These are phyloP conservation scores for Acacia concinna DNA, from an alignment of 331 rosid species.

Conservation along the genomic window DNA sequence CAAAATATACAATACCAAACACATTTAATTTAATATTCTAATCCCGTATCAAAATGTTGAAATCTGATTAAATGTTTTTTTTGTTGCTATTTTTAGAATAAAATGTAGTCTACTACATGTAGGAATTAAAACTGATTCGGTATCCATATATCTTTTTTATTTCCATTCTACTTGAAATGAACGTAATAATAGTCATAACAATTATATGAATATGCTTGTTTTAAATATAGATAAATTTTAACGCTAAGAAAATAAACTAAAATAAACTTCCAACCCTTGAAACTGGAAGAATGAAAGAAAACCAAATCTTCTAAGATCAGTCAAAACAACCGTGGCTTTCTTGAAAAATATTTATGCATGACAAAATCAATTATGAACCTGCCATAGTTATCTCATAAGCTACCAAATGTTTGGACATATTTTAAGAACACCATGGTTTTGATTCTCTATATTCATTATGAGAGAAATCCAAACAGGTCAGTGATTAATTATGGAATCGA, in stretches of 20 bases:
- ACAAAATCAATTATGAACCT: too few species aligned
- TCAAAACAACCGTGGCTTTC: too few species aligned
- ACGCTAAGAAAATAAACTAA: neutral
- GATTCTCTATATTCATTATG: too few species aligned
- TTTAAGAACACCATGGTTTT: too few species aligned
- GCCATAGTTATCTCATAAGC: too few species aligned
- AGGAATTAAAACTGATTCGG: neutral
- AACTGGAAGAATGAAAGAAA: neutral
- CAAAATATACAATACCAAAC: neutral
- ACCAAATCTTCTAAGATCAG: too few species aligned
- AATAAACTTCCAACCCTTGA: neutral
- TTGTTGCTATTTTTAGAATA: neutral
- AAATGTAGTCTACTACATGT: neutral
- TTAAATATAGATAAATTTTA: too few species aligned
- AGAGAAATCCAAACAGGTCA: too few species aligned
- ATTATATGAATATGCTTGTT: too few species aligned
- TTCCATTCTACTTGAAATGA: neutral
- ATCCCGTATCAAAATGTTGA: neutral
- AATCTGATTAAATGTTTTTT: neutral
- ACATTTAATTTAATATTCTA: neutral
- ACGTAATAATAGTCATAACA: neutral
- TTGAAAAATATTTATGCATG: too few species aligned
- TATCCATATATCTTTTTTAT: neutral
- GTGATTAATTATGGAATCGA: neutral
- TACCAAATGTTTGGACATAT: too few species aligned